Evolutionary conservation across 2,329 filamentous ascomycete genomes (phyloP).

Genomic region (Fusarium verticillioides): DNA sequence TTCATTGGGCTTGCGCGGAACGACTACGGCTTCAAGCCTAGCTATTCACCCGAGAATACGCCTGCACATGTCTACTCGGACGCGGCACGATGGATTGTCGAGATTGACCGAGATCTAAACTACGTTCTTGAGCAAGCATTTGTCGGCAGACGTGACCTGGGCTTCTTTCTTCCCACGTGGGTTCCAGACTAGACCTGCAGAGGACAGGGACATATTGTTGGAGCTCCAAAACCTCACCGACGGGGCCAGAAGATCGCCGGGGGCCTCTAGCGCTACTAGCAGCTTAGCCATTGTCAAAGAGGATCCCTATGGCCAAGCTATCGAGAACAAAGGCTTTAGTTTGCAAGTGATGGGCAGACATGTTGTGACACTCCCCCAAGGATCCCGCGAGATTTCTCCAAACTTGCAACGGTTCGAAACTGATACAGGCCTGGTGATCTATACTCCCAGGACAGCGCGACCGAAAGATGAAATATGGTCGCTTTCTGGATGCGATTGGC

Average conservation of each 20-base stretch:
- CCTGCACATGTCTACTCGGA: neutral
- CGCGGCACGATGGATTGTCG: neutral
- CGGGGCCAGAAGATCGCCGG: accelerated
- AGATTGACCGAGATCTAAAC: neutral
- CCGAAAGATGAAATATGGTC: neutral
- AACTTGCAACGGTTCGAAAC: neutral
- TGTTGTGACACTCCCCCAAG: neutral
- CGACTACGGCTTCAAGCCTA: neutral
- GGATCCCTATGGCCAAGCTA: neutral
- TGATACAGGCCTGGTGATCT: neutral
- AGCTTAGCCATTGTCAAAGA: neutral
- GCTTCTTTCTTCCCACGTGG: neutral
- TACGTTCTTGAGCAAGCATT: neutral
- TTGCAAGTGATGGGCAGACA: neutral
- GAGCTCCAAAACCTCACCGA: neutral
- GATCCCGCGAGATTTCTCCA: neutral
- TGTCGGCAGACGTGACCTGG: neutral
- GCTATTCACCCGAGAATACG: neutral
- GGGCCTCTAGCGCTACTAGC: accelerated
- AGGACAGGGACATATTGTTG: neutral
- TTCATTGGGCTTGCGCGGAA: neutral
- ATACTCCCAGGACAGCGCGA: neutral
- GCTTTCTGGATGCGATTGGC: neutral
- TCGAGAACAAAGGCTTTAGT: neutral
- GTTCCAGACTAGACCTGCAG: neutral